Base-by-base conservation (phyloP, 352 stramenopile species). In the Phytopythium mirpurense region DNA sequence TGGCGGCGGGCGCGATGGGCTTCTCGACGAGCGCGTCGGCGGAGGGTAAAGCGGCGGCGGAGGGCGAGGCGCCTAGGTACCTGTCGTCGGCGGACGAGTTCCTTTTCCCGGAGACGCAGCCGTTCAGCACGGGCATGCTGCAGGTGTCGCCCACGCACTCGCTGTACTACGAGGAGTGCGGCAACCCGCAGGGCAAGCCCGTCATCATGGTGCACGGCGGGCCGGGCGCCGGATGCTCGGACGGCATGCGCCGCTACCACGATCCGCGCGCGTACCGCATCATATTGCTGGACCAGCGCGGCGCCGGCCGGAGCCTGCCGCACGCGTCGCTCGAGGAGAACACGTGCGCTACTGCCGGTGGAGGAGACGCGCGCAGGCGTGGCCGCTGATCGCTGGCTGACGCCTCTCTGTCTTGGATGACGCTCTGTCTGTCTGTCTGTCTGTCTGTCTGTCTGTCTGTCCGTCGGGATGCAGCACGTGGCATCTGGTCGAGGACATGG, bases 131-230 rank as follows among this genome's bases (percentile, higher is more conserved):
- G 10, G 83, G 80, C 14, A 77, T 67, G 59, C 65, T 95, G 21
- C 59, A 76, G 47, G 83, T 94, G 36, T 88, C 83, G 53, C 64
- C 72, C 55, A 74, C 65, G 31, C 88, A 97, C 60, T 77, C 67
- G 43, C 54, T 97, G 14, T 95, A 93, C 69, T 97, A 92, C 60
- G 74, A 97, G 66, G 68, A 93, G 51, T 90, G 85, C 59, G 89
- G 88, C 19, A 90, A 90, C 42, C 85, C 85, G 29, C 72, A 86
- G 29, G 84, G 84, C 47, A 95, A 93, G 60, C 88, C 90, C 6
- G 93, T 95, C 32, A 78, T 98, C n/a, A 90, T 98, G 64, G 79
- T 98, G 24, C 95, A 98, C 65, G 95, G 95, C 27, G 95, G 95
- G 2, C 95, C 95, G 0, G 95, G 95, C 12, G 86, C 83, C 2